These are phyloP conservation scores for Passalora sequoiae DNA, from an alignment of 2,329 filamentous ascomycete species.

Conservation along the genomic window DNA sequence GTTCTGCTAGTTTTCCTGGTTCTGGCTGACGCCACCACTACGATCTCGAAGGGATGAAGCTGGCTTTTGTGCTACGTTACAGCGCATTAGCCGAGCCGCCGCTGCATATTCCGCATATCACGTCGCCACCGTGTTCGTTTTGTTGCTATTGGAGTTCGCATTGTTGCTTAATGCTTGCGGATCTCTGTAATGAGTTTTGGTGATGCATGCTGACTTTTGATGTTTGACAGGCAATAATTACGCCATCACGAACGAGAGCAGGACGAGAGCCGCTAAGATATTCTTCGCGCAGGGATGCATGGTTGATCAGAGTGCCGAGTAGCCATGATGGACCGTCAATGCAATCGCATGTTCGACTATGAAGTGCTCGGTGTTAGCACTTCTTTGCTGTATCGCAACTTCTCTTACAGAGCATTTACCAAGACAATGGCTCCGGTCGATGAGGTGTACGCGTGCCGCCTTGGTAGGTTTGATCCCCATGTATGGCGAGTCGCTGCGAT, in stretches of 20 bases:
- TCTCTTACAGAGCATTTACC: too few species aligned
- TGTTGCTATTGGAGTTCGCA: not conserved
- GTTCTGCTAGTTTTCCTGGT: constrained; percentile 1
- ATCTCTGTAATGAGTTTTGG: constrained; percentile 1
- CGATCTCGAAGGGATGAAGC: not conserved
- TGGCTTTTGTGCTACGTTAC: constrained; percentile 20
- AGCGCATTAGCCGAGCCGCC: constrained; percentile 15
- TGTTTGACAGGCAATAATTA: constrained; percentile 77
- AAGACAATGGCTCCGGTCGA: too few species aligned
- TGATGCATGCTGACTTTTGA: constrained; percentile 8
- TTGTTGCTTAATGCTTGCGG: not conserved
- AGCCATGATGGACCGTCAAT: too few species aligned
- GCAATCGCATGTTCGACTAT: too few species aligned
- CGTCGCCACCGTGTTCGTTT: too few species aligned
- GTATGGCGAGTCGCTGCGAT: too few species aligned
- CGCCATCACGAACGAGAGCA: constrained; percentile 74
- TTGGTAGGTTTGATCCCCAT: too few species aligned
- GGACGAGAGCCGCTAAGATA: constrained; percentile 62
- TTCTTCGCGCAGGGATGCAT: constrained; percentile 92
- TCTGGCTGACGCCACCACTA: too few species aligned
- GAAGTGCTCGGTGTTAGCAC: too few species aligned
- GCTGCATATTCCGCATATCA: too few species aligned
- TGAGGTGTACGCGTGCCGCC: too few species aligned
- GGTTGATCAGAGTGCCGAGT: constrained; percentile 21
- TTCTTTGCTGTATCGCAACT: too few species aligned